These are phyloP conservation scores for Aspergillus piperis DNA, from an alignment of 2,329 filamentous ascomycete genomes.

Conservation along the genomic window DNA sequence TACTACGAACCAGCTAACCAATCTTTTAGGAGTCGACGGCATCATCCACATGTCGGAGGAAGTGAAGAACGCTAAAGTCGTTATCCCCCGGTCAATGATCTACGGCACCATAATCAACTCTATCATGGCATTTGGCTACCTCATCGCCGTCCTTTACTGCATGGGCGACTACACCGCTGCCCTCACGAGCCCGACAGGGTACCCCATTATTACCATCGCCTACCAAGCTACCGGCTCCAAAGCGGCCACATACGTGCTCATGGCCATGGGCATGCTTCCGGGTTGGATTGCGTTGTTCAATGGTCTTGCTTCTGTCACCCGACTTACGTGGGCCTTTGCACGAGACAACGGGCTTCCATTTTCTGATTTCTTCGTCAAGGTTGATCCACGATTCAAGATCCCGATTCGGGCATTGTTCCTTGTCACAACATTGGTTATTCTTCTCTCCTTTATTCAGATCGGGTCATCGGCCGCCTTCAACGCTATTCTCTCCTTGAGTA, in stretches of 20 bases:
- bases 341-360: constrained; percentile 46
- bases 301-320: constrained; percentile 37
- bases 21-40: constrained; percentile 25
- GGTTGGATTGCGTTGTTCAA: constrained; percentile 31
- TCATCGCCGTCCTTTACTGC: constrained; percentile 47
- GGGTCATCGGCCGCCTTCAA: constrained; percentile 54
- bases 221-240: constrained; percentile 48
- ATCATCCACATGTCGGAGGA: constrained; percentile 49
- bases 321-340: constrained; percentile 47
- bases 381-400: constrained; percentile 39
- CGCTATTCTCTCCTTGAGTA: constrained; percentile 52
- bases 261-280: constrained; percentile 36
- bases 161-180: constrained; percentile 42
- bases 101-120: constrained; percentile 50
- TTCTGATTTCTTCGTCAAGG: constrained; percentile 28
- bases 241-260: constrained; percentile 45
- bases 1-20: background rate
- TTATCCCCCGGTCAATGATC: constrained; percentile 51
- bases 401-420: constrained; percentile 41
- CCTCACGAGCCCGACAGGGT: constrained; percentile 45
- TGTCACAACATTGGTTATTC: constrained; percentile 26
- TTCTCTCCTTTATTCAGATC: constrained; percentile 50
- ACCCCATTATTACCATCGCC: constrained; percentile 55
- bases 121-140: constrained; percentile 46
- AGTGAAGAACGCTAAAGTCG: constrained; percentile 48